Conservation (phyloP, 768 basidiomycete species). For the Boletus subparvulus region DNA sequence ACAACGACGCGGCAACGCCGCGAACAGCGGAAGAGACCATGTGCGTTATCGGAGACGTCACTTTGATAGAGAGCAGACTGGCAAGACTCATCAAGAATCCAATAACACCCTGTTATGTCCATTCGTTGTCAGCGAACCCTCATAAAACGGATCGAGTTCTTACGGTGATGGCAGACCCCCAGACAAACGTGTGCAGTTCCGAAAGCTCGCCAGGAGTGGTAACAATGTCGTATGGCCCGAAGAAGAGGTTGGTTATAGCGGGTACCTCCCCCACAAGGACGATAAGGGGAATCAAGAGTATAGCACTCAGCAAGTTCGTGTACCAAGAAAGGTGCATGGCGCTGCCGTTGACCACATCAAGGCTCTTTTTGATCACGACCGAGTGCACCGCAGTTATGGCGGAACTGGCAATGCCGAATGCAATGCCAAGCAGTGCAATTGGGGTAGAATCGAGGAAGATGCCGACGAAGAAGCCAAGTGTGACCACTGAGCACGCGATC, state of each 20-base stretch:
- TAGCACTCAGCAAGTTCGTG: constrained; percentile 78
- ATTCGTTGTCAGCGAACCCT: constrained; percentile 1
- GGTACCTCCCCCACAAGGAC: constrained; percentile 74
- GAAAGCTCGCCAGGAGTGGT: constrained; percentile 41
- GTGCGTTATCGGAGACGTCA: constrained; percentile 96
- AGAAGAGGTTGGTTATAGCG: constrained; percentile 60
- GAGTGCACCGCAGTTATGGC: constrained; percentile 89
- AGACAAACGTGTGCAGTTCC: constrained; percentile 63
- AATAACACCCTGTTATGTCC: constrained; percentile 59
- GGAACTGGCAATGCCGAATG: constrained; percentile 82
- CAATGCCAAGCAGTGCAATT: constrained; percentile 62
- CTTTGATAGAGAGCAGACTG: constrained; percentile 90
- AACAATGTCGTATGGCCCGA: constrained; percentile 41
- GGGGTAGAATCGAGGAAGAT: constrained; percentile 73
- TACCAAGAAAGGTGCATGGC: constrained; percentile 90
- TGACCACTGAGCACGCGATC: constrained; percentile 75
- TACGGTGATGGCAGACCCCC: constrained; percentile 79
- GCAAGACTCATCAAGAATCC: constrained; percentile 97
- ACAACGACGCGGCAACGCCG: constrained; percentile 86
- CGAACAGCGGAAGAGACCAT: constrained; percentile 97
- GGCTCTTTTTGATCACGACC: constrained; percentile 88
- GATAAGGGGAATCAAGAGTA: constrained; percentile 70
- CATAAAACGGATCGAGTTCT: constrained; percentile 23
- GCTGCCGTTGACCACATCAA: constrained; percentile 78
- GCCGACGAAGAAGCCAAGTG: constrained; percentile 88